Evolutionary conservation across 2,329 filamentous ascomycete genomes (phyloP).

Genomic region (Fusarium begoniae): DNA sequence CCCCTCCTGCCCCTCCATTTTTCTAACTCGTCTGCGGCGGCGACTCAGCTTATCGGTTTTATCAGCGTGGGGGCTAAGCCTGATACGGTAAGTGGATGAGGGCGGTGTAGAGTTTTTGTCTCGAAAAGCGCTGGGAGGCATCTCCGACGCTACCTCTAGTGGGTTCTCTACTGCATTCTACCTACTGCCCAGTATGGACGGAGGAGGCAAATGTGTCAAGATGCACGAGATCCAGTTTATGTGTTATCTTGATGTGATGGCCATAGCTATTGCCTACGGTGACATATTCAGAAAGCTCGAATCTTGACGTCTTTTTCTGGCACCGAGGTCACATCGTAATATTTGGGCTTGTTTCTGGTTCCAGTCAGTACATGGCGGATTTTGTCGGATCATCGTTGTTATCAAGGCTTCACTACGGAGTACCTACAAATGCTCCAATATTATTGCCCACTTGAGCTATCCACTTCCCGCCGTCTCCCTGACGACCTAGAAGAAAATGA

Average conservation of each 20-base stretch:
- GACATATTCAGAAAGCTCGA: not conserved
- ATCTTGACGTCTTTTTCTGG: not conserved
- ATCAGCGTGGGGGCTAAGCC: constrained; percentile 39
- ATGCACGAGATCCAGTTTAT: not conserved
- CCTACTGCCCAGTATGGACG: not conserved
- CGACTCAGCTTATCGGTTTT: constrained; percentile 48
- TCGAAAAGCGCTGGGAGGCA: constrained; percentile 27
- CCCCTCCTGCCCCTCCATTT: constrained; percentile 42
- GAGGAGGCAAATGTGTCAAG: constrained; percentile 23
- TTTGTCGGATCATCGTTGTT: constrained; percentile 29
- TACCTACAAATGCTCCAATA: constrained; percentile 12
- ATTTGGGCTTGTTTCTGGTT: constrained; percentile 15
- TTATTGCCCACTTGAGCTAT: constrained; percentile 24
- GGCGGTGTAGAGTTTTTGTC: constrained; percentile 40
- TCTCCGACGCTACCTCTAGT: constrained; percentile 24
- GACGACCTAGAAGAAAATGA: constrained; percentile 17
- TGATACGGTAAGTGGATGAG: constrained; percentile 26
- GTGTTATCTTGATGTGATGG: not conserved
- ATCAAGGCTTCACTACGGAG: constrained; percentile 3
- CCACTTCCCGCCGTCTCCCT: constrained; percentile 40
- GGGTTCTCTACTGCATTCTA: not conserved
- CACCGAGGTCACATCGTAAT: not conserved
- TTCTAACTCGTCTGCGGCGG: constrained; percentile 28
- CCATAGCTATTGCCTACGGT: not conserved
- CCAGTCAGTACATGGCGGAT: constrained; percentile 15